Evolutionary conservation across 129 eudicot genomes (phyloP), one percentile per base, ranked within the genome.

Genomic region (Ambrosia trifida): DNA sequence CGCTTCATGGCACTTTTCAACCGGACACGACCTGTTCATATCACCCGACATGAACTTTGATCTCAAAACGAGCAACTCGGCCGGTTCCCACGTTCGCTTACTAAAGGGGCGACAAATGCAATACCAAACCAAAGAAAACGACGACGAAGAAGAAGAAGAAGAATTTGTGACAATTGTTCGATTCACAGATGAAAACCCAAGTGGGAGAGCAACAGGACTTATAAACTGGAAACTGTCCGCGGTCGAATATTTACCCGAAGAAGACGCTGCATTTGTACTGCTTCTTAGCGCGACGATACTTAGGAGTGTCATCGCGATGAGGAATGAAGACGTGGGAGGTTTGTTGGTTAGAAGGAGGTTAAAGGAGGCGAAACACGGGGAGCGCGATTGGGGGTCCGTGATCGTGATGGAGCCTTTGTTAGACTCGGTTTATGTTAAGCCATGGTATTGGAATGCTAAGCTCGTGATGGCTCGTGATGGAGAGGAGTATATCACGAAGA

Each of bases 321-420:
- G 64, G 56, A 76, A 78, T 68, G 96, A 84, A 77, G 99, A 94
- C 45, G 72, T 89, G 2, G 99, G 97, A 18, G 64, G 70, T 44
- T 82, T 94, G 84, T 65, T 94, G 78, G 46, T 82, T 61, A 82
- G 99, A 54, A 74, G 89, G 68, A 82, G 99, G 72, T 68, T 89
- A 74, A 80, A 79, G 60, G 99, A 94, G 73, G 83, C 81, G 3
- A 82, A 68, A 77, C 74, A 65, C 35, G 97, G 97, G n/a, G 83
- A 82, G 5, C 74, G 86, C 50, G 96, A 94, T 36, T 94, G 99
- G 99, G 96, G 99, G 3, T 94, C 99, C 14, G 84, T 94, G 11
- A 61, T 86, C 18, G 77, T 79, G 17, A 75, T 83, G 20, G 85
- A 88, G 11, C 73, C 80, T 0, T 73, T 69, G 17, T 17, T 50